Evolutionary conservation across 179 eudicot species (phyloP).

Genomic region (Nepenthes alata): DNA sequence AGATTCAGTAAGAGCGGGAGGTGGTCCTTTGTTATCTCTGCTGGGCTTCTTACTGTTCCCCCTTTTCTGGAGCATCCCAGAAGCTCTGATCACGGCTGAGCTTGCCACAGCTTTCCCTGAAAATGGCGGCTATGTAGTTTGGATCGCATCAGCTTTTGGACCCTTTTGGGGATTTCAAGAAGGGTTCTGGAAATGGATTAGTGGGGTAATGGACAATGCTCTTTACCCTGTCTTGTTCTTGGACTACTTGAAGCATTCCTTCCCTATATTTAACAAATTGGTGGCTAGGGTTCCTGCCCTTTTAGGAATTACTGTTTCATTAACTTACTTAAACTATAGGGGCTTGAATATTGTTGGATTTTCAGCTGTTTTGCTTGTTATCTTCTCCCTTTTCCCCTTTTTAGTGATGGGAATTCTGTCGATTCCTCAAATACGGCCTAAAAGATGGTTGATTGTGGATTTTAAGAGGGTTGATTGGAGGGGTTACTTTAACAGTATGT

Average conservation of each 20-base stretch:
- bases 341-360: constrained; percentile 63
- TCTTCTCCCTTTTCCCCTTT: constrained; percentile 53
- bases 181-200: constrained; percentile 76
- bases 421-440: constrained; percentile 40
- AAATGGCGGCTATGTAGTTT: constrained; percentile 74
- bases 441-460: constrained; percentile 42
- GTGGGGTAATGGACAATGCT: constrained; percentile 77
- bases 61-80: constrained; percentile 68
- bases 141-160: constrained; percentile 73
- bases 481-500: constrained; percentile 52
- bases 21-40: constrained; percentile 53
- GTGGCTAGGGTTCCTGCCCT: constrained; percentile 49
- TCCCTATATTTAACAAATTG: constrained; percentile 30
- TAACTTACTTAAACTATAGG: constrained; percentile 62
- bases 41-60: constrained; percentile 69
- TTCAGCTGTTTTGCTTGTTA: constrained; percentile 46
- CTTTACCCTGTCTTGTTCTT: constrained; percentile 69
- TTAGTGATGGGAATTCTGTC: constrained; percentile 44
- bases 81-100: constrained; percentile 66
- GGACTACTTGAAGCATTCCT: constrained; percentile 55
- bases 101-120: constrained; percentile 58
- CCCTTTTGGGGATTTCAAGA: constrained; percentile 80
- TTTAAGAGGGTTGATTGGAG: constrained; percentile 44
- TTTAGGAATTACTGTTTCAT: constrained; percentile 36
- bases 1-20: constrained; percentile 52